phyloP scores from a whole-genome alignment of 176 grass and related monocot genomes.

The Elaeis guineensis region DNA sequence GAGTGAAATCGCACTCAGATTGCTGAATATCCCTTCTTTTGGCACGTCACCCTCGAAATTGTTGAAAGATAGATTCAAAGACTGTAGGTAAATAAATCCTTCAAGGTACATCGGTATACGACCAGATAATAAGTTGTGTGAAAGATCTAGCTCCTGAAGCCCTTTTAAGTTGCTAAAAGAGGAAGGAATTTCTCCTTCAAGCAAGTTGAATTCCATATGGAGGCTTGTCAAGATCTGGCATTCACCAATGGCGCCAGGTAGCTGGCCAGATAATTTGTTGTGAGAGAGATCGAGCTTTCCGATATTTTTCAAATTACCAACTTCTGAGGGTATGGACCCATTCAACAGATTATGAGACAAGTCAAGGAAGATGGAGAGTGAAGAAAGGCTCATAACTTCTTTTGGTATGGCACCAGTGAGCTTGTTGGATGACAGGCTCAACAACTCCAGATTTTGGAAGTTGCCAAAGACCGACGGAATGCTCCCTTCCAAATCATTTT shows the following conservation, averaged over 20 bases:
- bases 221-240: conserved; percentile 1
- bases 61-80: conserved; percentile 17
- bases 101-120: background rate
- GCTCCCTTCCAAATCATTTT: conserved; percentile 29
- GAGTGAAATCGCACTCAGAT: conserved; percentile 19
- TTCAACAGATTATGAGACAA: conserved; percentile 46
- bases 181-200: conserved; percentile 8
- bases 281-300: background rate
- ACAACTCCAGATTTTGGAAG: conserved; percentile 10
- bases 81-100: background rate
- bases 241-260: conserved; percentile 1
- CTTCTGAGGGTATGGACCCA: conserved; percentile 24
- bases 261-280: conserved; percentile 1
- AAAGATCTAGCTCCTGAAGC: conserved; percentile 2
- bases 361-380: conserved; percentile 20
- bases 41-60: conserved; percentile 6
- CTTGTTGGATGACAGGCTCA: conserved; percentile 42
- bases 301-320: conserved; percentile 22
- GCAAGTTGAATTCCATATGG: background rate
- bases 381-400: conserved; percentile 19
- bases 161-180: conserved; percentile 6
- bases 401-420: conserved; percentile 39
- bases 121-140: conserved; percentile 10
- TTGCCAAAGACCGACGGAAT: conserved; percentile 31
- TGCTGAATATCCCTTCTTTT: conserved; percentile 22